Conservation (phyloP, 345 rosid species). For the Eucalyptus rudis region DNA sequence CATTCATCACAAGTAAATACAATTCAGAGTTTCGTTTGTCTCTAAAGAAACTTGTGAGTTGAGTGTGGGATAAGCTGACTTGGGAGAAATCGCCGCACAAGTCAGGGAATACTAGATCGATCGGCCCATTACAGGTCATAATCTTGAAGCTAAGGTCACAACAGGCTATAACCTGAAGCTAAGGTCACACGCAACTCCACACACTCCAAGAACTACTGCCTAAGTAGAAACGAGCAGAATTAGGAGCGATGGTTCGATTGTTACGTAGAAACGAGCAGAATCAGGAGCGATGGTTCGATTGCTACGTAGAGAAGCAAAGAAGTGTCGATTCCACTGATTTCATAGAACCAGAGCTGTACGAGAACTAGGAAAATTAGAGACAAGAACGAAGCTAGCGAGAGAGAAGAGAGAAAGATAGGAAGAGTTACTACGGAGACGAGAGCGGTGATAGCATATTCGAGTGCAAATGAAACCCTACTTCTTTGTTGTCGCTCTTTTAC, state of each 20-base stretch:
- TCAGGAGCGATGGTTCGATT: neutral
- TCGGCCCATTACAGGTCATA: too few relatives aligned
- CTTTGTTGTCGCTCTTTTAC: accelerated
- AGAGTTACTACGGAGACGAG: neutral
- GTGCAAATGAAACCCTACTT: neutral
- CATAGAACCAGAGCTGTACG: neutral
- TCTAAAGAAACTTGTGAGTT: too few relatives aligned
- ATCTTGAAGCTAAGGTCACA: neutral
- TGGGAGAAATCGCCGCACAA: too few relatives aligned
- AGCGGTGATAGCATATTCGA: neutral
- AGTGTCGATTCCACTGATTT: neutral
- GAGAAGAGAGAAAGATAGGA: neutral
- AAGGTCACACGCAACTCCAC: neutral
- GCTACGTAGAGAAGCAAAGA: neutral
- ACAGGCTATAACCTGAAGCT: neutral
- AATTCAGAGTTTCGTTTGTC: too few relatives aligned
- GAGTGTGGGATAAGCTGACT: too few relatives aligned
- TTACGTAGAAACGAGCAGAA: neutral
- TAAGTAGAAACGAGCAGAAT: too few relatives aligned
- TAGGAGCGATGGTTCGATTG: too few relatives aligned
- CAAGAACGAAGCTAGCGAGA: neutral
- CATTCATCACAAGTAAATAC: too few relatives aligned
- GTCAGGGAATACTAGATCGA: too few relatives aligned
- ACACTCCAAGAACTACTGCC: neutral
- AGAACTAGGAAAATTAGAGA: neutral